Conservation (phyloP, 2,329 filamentous ascomycete genomes). For the Clonostachys rhizophaga region DNA sequence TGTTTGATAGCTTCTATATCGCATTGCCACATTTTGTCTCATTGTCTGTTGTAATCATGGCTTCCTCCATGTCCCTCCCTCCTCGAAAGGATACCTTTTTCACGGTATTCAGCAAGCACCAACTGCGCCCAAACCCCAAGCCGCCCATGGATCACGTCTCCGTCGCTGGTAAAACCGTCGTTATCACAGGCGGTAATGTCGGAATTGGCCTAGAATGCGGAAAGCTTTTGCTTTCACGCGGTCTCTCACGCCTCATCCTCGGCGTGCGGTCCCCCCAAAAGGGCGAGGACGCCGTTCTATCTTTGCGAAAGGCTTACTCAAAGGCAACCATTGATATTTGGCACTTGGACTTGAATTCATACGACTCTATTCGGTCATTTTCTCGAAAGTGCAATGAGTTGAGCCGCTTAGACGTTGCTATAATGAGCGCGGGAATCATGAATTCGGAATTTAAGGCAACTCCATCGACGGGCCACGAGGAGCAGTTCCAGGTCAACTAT, state of each 20-base stretch:
- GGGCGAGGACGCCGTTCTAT: constrained; percentile 28
- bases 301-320: constrained; percentile 17
- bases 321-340: constrained; percentile 32
- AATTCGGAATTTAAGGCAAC: constrained; percentile 9
- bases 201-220: constrained; percentile 39
- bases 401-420: constrained; percentile 31
- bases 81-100: too few species aligned
- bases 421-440: constrained; percentile 36
- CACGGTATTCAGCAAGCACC: too few species aligned
- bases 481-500: constrained; percentile 32
- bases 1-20: too few species aligned
- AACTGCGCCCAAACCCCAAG: too few species aligned
- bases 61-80: too few species aligned
- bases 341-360: constrained; percentile 34
- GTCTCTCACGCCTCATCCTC: constrained; percentile 31
- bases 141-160: too few species aligned
- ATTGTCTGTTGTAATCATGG: too few species aligned
- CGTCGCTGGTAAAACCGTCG: constrained; percentile 24
- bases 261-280: constrained; percentile 30
- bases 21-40: too few species aligned
- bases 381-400: constrained; percentile 16
- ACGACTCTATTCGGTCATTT: constrained; percentile 35
- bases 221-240: constrained; percentile 28
- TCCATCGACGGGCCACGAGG: constrained; percentile 27
- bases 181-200: constrained; percentile 38